Evolutionary conservation across 345 rosid species (phyloP).

Genomic region (Carallia pectinifolia): DNA sequence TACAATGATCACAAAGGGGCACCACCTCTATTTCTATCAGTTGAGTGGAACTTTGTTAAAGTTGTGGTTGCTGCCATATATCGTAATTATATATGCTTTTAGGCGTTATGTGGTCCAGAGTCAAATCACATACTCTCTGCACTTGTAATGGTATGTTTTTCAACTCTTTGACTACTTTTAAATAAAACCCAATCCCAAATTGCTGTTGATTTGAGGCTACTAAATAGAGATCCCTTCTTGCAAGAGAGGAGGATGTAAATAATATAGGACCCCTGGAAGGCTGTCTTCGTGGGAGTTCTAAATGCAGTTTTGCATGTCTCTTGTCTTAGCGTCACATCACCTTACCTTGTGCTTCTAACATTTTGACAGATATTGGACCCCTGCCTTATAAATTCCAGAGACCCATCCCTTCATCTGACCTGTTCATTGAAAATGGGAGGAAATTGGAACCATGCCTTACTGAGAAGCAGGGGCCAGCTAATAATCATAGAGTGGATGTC

Average conservation of each 20-base stretch:
- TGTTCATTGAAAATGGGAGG: constrained; percentile 19
- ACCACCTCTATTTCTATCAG: constrained; percentile 15
- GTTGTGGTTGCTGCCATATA: constrained; percentile 1
- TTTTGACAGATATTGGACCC: constrained; percentile 16
- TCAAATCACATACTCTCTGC: too few species aligned
- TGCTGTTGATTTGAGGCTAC: neutral
- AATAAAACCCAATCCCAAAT: constrained; percentile 6
- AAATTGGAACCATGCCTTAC: constrained; percentile 16
- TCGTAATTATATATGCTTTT: constrained; percentile 7
- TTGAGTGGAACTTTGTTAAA: constrained; percentile 20
- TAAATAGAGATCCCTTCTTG: too few species aligned
- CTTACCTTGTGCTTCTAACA: constrained; percentile 8
- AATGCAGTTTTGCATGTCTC: constrained; percentile 9
- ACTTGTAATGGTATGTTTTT: constrained; percentile 18
- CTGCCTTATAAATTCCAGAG: constrained; percentile 15
- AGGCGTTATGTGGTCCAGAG: constrained; percentile 12
- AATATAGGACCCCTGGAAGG: too few species aligned
- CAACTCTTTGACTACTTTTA: neutral
- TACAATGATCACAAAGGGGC: constrained; percentile 19
- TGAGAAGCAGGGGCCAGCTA: constrained; percentile 11
- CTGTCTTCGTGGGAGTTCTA: too few species aligned
- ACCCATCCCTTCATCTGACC: neutral
- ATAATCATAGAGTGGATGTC: constrained; percentile 4
- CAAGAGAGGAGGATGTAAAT: too few species aligned
- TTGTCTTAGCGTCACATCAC: neutral